Base-by-base conservation (phyloP, 768 basidiomycete genomes). In the Podaxis carcinomalis region DNA sequence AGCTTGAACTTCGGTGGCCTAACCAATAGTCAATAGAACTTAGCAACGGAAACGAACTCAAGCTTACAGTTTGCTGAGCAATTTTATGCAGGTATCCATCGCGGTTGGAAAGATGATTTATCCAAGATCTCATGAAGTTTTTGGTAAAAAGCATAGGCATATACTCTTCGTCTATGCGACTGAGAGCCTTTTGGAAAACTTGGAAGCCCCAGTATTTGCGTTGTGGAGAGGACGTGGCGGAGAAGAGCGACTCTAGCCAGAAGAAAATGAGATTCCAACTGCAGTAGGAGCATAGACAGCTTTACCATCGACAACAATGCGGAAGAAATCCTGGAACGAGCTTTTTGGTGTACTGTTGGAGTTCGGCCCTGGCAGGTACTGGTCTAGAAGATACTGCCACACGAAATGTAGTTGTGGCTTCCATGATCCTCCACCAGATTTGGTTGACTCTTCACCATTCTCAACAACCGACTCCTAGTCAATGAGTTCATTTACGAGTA, bases 151-250 rank as follows among this genome's bases (percentile, higher is more conserved):
- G 78, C 82, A 93, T 87, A 0, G 92, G 89, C 66, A 96, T 78
- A 56, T 85, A 88, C 49, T 82, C 74, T 16, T 84, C 73, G 14
- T 81, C 77, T 32, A 92, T 81, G 39, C 86, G 85, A 14, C 83
- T 81, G 44, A 97, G 76, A 6, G 93, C 86, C 64, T 85, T 89
- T 67, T 88, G 84, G 75, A 98, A 92, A 19, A 96, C 83, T 66
- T 90, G 88, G 76, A 98, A 96, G n/a, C 95, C 96, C 90, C 93
- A 95, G 68, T 89, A 93, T 74, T 97, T 96, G 53, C 93, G 85
- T 72, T 95, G 89, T 0, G 89, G 77, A 0, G 95, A 95, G 0
- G 95, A 86, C 19, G 88, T 89, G 5, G 87, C 78, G 5, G 90
- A 86, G 69, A 98, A 97, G 46, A 98, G 75, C 1, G 92, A 89